phyloP scores from a whole-genome alignment of 1,139 yeast genomes.

The Meyerozyma sp. region DNA sequence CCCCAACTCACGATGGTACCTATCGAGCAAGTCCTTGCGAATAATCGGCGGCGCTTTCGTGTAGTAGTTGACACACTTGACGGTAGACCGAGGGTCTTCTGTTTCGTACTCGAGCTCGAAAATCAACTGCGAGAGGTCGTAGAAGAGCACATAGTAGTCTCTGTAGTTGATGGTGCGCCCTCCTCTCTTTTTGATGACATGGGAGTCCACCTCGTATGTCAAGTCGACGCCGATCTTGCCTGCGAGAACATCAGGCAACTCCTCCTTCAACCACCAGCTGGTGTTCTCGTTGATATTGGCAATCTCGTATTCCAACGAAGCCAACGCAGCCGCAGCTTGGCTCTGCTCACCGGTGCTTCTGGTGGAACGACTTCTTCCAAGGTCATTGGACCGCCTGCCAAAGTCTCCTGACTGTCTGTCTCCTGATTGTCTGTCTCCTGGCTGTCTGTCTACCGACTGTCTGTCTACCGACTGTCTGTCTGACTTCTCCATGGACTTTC shows the following conservation, averaged over 20 bases:
- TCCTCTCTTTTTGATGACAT: constrained; percentile 52
- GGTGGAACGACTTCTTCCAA: constrained; percentile 14
- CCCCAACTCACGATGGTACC: constrained; percentile 45
- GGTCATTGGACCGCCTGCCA: constrained; percentile 10
- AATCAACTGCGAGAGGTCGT: constrained; percentile 65
- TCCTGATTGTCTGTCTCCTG: constrained; percentile 9
- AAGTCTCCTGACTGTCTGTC: constrained; percentile 8
- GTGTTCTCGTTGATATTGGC: constrained; percentile 28
- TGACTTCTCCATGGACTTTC: constrained; percentile 11
- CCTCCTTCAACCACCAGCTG: constrained; percentile 63
- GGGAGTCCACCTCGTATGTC: constrained; percentile 63
- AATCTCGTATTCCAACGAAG: constrained; percentile 27
- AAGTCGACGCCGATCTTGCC: constrained; percentile 42
- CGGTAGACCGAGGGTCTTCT: constrained; percentile 51
- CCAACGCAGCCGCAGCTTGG: constrained; percentile 26
- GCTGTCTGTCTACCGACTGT: constrained; percentile 7
- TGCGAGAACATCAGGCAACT: constrained; percentile 54
- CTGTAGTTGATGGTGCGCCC: constrained; percentile 46
- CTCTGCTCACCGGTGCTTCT: constrained; percentile 17
- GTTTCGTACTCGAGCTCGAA: constrained; percentile 53
- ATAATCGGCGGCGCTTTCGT: constrained; percentile 43
- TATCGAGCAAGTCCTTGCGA: constrained; percentile 46
- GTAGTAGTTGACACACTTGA: constrained; percentile 38
- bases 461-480: constrained; percentile 12
- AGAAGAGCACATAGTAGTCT: constrained; percentile 70